Evolutionary conservation across 1,139 yeast species (phyloP), one percentile per base, ranked within the genome.

Genomic region (Scheffersomyces quercinus): DNA sequence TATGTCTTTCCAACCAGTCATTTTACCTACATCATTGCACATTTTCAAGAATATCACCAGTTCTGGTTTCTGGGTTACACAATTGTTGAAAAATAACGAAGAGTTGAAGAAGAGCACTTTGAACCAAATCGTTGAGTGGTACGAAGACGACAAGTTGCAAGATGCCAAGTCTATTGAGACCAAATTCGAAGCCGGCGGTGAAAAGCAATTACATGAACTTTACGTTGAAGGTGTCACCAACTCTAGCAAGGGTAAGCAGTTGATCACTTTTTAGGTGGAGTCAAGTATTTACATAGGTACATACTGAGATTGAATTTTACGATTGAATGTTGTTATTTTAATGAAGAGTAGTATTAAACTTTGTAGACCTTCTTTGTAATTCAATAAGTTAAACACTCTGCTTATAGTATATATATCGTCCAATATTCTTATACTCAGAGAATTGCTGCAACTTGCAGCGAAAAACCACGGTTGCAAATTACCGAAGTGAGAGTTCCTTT

Each of bases 1-100:
- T 39, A 93, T 93, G 99, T 88, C 98, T 5, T 83, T 84, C 73
- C 93, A 89, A 67, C 99, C 99, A 3, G 95, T 95, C 24, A 79
- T 82, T 13, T 67, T 93, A 46, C 97, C 98, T 35, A 89, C 97
- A 1, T 82, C 96, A 1, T 70, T 88, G 48, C 88, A 88, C 59
- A 91, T 95, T 52, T 93, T 93, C 74, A 93, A 90, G 64, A 87
- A 91, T 59, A 67, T 93, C 47, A 84, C 88, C 14, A 83, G 91
- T 46, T 81, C 83, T 35, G 99, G 99, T 0, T 93, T 87, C 70
- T 93, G 99, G 99, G 83, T 93, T 44, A 88, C 98, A 9, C 83
- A 77, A 39, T 85, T 88, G 70, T 79, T 85, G 52, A 82, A 83
- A 57, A 66, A 75, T 45, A 74, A 88, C 56, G 85, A 85, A 2